Evolutionary conservation across 2,329 filamentous ascomycete genomes (phyloP).

Genomic region (Chrysoporthe deuterocubensis): DNA sequence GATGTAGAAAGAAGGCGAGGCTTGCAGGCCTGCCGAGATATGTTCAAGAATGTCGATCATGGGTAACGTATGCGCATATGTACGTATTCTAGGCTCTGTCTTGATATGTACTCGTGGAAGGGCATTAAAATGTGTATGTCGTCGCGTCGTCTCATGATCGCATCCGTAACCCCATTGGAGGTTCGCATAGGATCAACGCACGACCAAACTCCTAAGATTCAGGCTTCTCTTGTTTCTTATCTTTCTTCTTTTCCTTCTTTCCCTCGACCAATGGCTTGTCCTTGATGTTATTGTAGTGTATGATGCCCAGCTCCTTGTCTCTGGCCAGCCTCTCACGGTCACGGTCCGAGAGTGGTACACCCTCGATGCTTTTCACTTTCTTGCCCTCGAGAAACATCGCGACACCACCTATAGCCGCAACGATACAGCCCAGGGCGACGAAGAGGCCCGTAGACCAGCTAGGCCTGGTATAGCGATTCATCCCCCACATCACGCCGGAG

Average conservation of each 20-base stretch:
- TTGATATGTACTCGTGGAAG: conserved; percentile 20
- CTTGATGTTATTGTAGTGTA: conserved; percentile 62
- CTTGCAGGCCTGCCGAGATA: not conserved
- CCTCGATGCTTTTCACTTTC: conserved; percentile 72
- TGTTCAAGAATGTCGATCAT: not conserved
- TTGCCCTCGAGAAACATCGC: conserved; percentile 75
- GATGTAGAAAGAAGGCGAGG: not conserved
- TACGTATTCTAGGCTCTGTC: conserved; percentile 12
- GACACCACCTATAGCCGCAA: conserved; percentile 69
- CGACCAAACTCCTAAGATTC: not conserved
- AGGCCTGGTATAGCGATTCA: conserved; percentile 74
- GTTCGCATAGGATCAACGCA: not conserved
- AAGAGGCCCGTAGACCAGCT: conserved; percentile 81
- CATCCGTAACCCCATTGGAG: not conserved
- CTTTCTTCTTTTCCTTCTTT: conserved; percentile 36
- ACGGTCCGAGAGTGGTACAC: conserved; percentile 64
- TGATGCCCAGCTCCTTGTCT: conserved; percentile 60
- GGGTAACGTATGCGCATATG: not conserved
- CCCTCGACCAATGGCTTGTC: conserved; percentile 54
- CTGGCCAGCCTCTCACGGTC: conserved; percentile 55
- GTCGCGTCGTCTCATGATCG: conserved; percentile 13
- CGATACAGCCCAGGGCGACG: conserved; percentile 73
- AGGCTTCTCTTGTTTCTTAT: conserved; percentile 30
- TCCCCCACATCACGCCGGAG: conserved; percentile 81
- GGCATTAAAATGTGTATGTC: conserved; percentile 16